Base-by-base conservation (phyloP, 2,329 filamentous ascomycete genomes). In the Fusarium anguioides region DNA sequence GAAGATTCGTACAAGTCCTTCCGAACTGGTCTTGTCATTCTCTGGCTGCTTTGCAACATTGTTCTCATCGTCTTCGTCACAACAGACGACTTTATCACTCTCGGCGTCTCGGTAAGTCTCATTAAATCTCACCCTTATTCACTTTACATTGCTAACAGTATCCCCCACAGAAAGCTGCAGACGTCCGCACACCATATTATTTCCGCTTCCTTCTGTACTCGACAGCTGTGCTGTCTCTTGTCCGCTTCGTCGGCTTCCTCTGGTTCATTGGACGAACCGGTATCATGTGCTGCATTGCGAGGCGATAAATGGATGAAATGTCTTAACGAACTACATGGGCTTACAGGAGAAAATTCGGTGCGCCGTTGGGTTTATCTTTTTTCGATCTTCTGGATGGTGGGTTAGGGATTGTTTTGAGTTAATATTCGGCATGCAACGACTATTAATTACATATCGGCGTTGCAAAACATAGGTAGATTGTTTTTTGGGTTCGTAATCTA, bases 1-100 rank as follows among this genome's bases (percentile, higher is more conserved):
- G 69, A 72, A 29, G 69, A 72, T 35, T 70, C 66, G 0, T 72
- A 72, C 42, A 72, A 72, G 40, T 72, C 69, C 21, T 72, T 72
- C 60, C 51, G 69, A 64, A 72, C 69, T 3, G 69, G 69, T 18
- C 58, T 72, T 8, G 69, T 72, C 14, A 66, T 72, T 51, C 60
- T 71, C 2, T 72, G 69, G 69, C 17, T 72, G 33, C 64, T 72
- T 4, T 72, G 69, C n/a, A 72, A 72, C 42, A 66, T 72, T 41
- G 60, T 72, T 44, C 61, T 72, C 10, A 72, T 72, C 35, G 60
- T 70, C 17, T 61, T 60, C n/a, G 64, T 72, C 15, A 72, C 69
- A 27, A 72, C 67, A 21, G 69, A 72, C 39, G 69, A 72, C 15
- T 72, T 72, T 10, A 61, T 60, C 23, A 57, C 59, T 29, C 55